Evolutionary conservation across 23 red algal species (phyloP).

Genomic region (Gracilaria caudata): DNA sequence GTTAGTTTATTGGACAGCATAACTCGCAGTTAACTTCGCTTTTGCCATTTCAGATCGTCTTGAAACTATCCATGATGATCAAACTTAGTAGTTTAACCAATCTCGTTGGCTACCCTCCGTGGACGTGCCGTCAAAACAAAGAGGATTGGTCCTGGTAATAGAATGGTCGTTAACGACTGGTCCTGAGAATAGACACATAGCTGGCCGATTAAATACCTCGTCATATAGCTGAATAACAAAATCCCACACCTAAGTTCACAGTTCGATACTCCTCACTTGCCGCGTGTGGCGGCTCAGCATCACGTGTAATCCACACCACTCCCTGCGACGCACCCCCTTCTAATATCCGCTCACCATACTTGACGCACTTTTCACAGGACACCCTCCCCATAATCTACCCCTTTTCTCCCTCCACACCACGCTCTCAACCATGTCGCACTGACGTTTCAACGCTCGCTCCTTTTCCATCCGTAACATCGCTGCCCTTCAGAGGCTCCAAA

Average conservation of each 20-base stretch:
- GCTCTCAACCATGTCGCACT: not conserved
- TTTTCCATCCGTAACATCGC: not conserved
- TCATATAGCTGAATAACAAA: too few species aligned
- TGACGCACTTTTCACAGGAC: not conserved
- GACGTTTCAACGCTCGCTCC: not conserved
- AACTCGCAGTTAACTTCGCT: not conserved
- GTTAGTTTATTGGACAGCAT: not conserved
- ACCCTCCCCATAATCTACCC: not conserved
- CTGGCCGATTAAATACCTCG: too few species aligned
- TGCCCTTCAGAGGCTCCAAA: not conserved
- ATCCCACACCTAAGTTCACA: too few species aligned
- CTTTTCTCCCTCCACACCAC: not conserved
- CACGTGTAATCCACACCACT: too few species aligned
- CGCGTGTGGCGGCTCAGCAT: too few species aligned
- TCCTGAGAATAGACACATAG: too few species aligned
- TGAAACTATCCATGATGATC: not conserved
- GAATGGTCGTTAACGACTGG: too few species aligned
- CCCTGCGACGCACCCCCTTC: too few species aligned
- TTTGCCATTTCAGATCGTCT: not conserved
- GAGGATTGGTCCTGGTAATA: too few species aligned
- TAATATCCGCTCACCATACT: too few species aligned
- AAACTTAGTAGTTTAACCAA: not conserved
- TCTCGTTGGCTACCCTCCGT: not conserved
- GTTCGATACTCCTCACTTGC: too few species aligned
- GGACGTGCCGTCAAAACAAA: not conserved